Base-by-base conservation (phyloP, 2,329 filamentous ascomycete species). In the Penicillium sp. region DNA sequence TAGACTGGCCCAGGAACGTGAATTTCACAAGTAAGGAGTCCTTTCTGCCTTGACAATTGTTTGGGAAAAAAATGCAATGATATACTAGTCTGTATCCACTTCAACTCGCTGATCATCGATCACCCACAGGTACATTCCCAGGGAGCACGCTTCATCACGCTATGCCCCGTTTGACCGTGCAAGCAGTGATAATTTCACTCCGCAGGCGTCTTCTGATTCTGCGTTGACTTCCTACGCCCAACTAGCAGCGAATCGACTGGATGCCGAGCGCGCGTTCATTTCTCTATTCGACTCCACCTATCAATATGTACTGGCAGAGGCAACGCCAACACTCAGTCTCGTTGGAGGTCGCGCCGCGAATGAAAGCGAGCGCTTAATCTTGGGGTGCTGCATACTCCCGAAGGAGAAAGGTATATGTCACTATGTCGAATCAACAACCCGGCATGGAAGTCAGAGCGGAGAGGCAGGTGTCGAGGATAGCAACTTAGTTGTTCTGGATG, bases 281-380 rank as follows among this genome's bases (percentile, higher is more conserved):
- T 83, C 81, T 1, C 68, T 84, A 16, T 83, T 84, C 55, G 81
- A 82, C 57, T 67, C 66, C 4, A 69, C 71, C 4, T 63, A 74
- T 42, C 80, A 84, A 55, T 76, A 82, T 56, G 68, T 84, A 18
- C 67, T 84, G 14, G 80, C 81, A 49, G 81, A 84, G 56, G 79
- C 80, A 5, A 80, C 80, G 1, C 71, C 71, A 1, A 70, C 68
- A 1, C 67, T 76, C 2, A 75, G 73, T 2, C 64, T 82, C 3
- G 45, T 63, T 7, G 54, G 61, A 52, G 63, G 67, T 19, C 23
- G 37, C 5, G 29, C 56, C 6, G 58, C 62, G 40, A 55, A 56
- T 34, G 52, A 60, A 1, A 43, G 54, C 6, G 71, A 74, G 33
- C 51, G 54, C 2, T 42, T 73, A 2, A 60, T 64, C 56, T 52